Evolutionary conservation across 2,329 filamentous ascomycete genomes (phyloP).

Genomic region (Ophiostoma sp.): DNA sequence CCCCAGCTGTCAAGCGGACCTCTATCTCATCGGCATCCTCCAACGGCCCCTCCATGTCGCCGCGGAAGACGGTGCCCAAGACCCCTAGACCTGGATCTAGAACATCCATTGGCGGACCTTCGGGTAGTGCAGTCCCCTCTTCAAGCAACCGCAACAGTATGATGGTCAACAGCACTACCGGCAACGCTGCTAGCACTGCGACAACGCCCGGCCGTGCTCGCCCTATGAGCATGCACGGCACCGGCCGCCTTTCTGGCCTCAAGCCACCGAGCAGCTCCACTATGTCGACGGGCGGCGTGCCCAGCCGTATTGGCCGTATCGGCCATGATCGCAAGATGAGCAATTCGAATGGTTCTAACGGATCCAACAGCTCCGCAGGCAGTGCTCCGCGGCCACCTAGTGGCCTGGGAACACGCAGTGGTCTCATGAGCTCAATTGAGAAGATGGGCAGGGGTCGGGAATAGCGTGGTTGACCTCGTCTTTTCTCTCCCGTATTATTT

Average conservation of each 20-base stretch:
- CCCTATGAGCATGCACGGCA: constrained; percentile 27
- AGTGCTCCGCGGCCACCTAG: constrained; percentile 49
- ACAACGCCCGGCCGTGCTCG: constrained; percentile 28
- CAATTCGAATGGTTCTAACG: constrained; percentile 6
- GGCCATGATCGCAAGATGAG: constrained; percentile 45
- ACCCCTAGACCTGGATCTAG: constrained; percentile 22
- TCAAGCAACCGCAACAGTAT: constrained; percentile 25
- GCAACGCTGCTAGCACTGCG: constrained; percentile 22
- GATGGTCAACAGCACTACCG: constrained; percentile 24
- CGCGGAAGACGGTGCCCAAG: constrained; percentile 20
- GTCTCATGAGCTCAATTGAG: constrained; percentile 81
- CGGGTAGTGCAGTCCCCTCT: constrained; percentile 23
- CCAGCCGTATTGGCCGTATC: constrained; percentile 45
- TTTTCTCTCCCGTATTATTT: background rate
- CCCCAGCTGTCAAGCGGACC: background rate
- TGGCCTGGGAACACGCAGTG: constrained; percentile 51
- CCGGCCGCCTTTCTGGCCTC: constrained; percentile 45
- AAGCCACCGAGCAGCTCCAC: constrained; percentile 51
- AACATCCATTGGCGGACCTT: constrained; percentile 22
- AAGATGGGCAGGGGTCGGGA: constrained; percentile 65
- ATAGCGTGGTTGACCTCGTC: constrained; percentile 23
- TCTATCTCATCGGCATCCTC: constrained; percentile 9
- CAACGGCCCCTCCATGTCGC: constrained; percentile 19
- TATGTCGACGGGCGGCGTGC: constrained; percentile 33
- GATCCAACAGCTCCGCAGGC: constrained; percentile 29